These are phyloP conservation scores for Nitzschia palea DNA, from an alignment of 108 stramenopile genomes.

Conservation along the genomic window DNA sequence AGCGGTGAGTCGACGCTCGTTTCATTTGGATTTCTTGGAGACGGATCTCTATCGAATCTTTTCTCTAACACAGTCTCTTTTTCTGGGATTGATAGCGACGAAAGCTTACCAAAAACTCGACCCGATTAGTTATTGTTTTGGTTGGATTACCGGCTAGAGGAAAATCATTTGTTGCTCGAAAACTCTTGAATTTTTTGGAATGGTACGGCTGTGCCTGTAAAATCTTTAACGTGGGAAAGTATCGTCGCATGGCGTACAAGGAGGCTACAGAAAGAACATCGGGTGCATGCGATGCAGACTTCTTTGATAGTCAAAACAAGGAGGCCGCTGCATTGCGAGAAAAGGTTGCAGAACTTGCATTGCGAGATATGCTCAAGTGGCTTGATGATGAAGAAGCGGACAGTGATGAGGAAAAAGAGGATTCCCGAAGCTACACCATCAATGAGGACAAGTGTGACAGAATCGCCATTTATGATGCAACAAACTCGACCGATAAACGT, in stretches of 20 bases:
- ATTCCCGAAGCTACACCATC: neutral
- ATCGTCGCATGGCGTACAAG: slow-evolving; percentile 71
- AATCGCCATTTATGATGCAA: slow-evolving; percentile 96
- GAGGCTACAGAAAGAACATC: slow-evolving; percentile 22
- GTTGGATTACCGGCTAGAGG: slow-evolving; percentile 90
- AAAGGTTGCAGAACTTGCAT: slow-evolving; percentile 62
- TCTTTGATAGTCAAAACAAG: slow-evolving; percentile 77
- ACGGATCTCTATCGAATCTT: too few species aligned
- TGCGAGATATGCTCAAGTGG: slow-evolving; percentile 83
- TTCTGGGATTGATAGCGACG: slow-evolving; percentile 48
- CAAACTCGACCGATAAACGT: slow-evolving; percentile 89
- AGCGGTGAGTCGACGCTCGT: slow-evolving; percentile 50
- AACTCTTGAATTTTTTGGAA: slow-evolving; percentile 74
- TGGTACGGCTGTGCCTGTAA: slow-evolving; percentile 78
- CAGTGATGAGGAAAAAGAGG: slow-evolving; percentile 14
- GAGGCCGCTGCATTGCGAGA: slow-evolving; percentile 67
- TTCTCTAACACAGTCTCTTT: neutral
- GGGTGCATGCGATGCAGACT: slow-evolving; percentile 77
- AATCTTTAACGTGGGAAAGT: slow-evolving; percentile 91
- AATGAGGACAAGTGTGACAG: slow-evolving; percentile 31
- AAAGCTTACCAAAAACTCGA: slow-evolving; percentile 63
- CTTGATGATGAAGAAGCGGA: slow-evolving; percentile 65
- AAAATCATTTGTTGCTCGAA: slow-evolving; percentile 90
- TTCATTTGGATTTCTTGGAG: neutral
- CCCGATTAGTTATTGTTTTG: slow-evolving; percentile 75